These are phyloP conservation scores for Candida sp. DNA, from an alignment of 1,139 yeast genomes.

Conservation along the genomic window DNA sequence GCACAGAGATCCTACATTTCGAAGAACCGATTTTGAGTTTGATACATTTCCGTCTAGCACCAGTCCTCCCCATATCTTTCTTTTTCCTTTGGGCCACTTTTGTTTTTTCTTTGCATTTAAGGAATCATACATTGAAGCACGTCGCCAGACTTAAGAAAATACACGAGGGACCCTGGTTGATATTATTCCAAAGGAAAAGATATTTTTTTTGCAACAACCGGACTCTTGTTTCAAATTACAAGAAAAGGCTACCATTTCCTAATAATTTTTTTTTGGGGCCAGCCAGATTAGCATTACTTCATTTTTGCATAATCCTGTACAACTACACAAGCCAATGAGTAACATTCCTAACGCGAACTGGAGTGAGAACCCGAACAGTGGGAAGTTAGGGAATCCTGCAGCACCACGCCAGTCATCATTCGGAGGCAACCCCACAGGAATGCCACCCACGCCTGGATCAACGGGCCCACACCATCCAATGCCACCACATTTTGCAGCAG, in stretches of 20 bases:
- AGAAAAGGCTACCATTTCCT: background rate
- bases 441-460: background rate
- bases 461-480: conserved; percentile 1
- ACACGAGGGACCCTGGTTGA: background rate
- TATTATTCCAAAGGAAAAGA: background rate
- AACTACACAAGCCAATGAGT: background rate
- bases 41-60: background rate
- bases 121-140: conserved; percentile 1
- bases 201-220: conserved; percentile 2
- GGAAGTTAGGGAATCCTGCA: background rate
- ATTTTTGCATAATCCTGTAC: background rate
- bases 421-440: background rate
- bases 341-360: conserved; percentile 1
- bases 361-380: conserved; percentile 1
- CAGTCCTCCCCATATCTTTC: background rate
- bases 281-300: background rate
- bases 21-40: background rate
- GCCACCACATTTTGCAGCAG: conserved; percentile 2
- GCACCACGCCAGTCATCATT: conserved; percentile 2
- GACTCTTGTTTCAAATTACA: background rate
- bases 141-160: background rate
- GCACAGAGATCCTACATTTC: too few species aligned
- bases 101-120: background rate
- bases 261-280: background rate
- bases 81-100: background rate